Percentiles rank a stretch among this genome's conserved stretches.
Conservation (phyloP, 345 rosid genomes). For the Streptanthus diversifolius region DNA sequence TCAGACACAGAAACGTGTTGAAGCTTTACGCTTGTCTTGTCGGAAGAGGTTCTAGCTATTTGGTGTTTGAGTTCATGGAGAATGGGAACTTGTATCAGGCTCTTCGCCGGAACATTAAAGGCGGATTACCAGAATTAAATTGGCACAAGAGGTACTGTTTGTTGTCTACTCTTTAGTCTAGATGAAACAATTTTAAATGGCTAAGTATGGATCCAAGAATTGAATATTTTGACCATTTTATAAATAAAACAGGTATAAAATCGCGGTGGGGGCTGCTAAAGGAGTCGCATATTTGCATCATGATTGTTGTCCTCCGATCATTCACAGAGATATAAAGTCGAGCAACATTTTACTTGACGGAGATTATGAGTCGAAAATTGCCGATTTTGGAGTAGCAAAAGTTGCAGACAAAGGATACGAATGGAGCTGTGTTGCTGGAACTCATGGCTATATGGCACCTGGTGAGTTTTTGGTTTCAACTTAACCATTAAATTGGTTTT, state of each 20-base stretch:
- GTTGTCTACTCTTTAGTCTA: not conserved
- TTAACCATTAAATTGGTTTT: not conserved
- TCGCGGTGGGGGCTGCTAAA: slow-evolving; percentile 77
- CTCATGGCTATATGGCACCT: slow-evolving; percentile 91
- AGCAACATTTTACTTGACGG: slow-evolving; percentile 71
- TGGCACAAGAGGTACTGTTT: slow-evolving; percentile 61
- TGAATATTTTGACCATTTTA: not conserved
- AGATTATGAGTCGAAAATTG: slow-evolving; percentile 70
- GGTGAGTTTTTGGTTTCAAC: slow-evolving; percentile 45
- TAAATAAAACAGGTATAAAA: slow-evolving; percentile 47
- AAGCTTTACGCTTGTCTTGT: slow-evolving; percentile 72
- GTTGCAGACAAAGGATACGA: slow-evolving; percentile 52
- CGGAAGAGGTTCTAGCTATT: slow-evolving; percentile 55
- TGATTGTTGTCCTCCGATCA: slow-evolving; percentile 70
- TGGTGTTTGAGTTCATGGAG: slow-evolving; percentile 82
- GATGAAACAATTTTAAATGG: not conserved
- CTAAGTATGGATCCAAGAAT: slow-evolving; percentile 4
- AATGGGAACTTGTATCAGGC: slow-evolving; percentile 74
- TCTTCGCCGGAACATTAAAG: slow-evolving; percentile 51
- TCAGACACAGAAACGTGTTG: slow-evolving; percentile 74
- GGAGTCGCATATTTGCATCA: slow-evolving; percentile 88
- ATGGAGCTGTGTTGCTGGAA: slow-evolving; percentile 66
- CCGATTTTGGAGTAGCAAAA: slow-evolving; percentile 91
- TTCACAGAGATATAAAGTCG: slow-evolving; percentile 87
- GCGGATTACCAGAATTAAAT: slow-evolving; percentile 49